Percentiles rank a stretch among this genome's conserved stretches.
Conservation (phyloP, 495 filamentous ascomycete species). For the Penicillium desertorum region DNA sequence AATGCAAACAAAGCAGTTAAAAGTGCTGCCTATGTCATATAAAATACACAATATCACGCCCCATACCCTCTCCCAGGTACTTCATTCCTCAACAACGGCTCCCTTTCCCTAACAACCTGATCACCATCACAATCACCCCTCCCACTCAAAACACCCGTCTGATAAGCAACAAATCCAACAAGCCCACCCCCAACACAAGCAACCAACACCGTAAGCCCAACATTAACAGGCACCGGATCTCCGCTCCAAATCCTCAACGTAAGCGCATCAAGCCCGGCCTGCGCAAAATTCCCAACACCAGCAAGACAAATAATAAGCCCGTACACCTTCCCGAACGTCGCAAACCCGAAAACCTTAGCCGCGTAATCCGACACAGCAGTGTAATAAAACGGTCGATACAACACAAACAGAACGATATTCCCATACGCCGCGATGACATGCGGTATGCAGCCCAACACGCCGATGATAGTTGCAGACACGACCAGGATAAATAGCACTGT, state of each 20-base stretch:
- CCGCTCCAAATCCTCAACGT: conserved; percentile 70
- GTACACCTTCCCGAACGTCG: conserved; percentile 93
- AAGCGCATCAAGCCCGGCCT: conserved; percentile 77
- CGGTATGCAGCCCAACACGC: conserved; percentile 73
- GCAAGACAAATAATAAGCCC: conserved; percentile 90
- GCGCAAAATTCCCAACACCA: conserved; percentile 83
- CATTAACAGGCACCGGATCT: conserved; percentile 78
- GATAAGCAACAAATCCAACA: conserved; percentile 55
- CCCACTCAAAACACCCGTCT: conserved; percentile 5
- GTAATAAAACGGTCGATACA: conserved; percentile 56
- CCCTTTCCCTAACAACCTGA: conserved; percentile 14
- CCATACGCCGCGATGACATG: conserved; percentile 68
- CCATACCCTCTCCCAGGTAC: conserved; percentile 9
- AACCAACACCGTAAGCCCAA: conserved; percentile 60
- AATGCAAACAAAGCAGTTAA: neutral
- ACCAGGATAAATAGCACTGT: conserved; percentile 77
- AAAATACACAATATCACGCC: neutral
- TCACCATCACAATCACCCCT: neutral
- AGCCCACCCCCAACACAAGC: conserved; percentile 58
- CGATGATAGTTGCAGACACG: conserved; percentile 69
- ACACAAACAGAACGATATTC: conserved; percentile 75
- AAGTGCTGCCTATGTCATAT: neutral
- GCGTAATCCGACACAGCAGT: conserved; percentile 70
- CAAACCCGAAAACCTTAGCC: conserved; percentile 95
- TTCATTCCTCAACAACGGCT: conserved; percentile 12